Evolutionary conservation across 345 rosid species (phyloP), one percentile per base, ranked within the genome.

Genomic region (Citrus inodora): DNA sequence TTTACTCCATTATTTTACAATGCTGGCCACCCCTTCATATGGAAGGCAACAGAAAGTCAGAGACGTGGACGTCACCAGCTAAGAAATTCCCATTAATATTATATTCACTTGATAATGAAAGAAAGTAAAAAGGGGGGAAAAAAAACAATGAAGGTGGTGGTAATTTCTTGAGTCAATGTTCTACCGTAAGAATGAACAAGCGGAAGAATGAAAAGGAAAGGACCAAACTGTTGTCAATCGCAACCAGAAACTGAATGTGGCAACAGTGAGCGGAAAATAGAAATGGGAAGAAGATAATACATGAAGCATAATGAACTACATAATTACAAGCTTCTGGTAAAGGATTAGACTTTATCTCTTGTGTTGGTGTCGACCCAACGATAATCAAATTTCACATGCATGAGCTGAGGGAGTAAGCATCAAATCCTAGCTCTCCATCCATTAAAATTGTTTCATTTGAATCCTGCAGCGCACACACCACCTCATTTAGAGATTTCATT

Each of bases 381-480:
- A 21, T 76, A n/a, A 71, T 56, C 28, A 42, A 28, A 22, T 53
- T 73, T 84, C 83, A 87, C 40, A 88, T 74, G 76, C 89, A 89
- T 13, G 95, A 81, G 38, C 91, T 89, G 1, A 85, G 87, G 1
- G 86, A 74, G 82, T 79, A 87, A 10, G 87, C 85, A 71, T 88
- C 95, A 28, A 87, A 84, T 61, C 86, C 88, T 16, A 87, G 86
- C 77, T 90, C 93, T 70, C 87, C 93, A 78, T 87, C 95, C 79
- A 83, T 80, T 60, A 84, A n/a, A 22, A 81, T 35, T 10, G 70
- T 11, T 62, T 85, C 90, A 70, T 76, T 82, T 24, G 81, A 90
- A 48, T 83, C 92, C 95, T 91, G 93, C 90, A 81, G 40, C 72
- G 71, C 53, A 73, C 8, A 25, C 2, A 22, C 37, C 8, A 51